Evolutionary conservation across 768 basidiomycete species (phyloP), one percentile per base, ranked within the genome.

Genomic region (Postia placenta): DNA sequence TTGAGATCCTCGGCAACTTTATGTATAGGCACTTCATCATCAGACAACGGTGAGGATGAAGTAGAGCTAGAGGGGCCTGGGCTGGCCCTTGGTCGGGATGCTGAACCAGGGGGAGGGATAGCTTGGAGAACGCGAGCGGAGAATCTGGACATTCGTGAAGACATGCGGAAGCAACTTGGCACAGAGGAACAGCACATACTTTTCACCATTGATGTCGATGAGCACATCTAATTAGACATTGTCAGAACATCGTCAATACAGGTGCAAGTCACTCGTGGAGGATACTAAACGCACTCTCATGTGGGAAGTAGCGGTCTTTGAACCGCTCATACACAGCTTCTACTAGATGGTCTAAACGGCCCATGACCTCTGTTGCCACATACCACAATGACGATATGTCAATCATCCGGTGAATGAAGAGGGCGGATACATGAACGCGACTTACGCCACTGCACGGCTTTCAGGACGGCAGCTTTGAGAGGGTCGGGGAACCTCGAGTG

Each of bases 401-500:
- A 24, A 47, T 42, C 37, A 48, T 28, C n/a, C 22, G 30, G 26
- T 27, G 28, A n/a, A 30, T 46, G 54, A 58, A 60, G 7, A 33
- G 15, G 9, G 15, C 30, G 30, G 9, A 33, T 7, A 7, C 7
- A 7, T 33, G 30, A 33, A 33, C 43, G 50, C 63, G 39, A 85
- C 94, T 57, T 67, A 98, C 95, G 94, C 84, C 92, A 98, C 75
- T 99, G 96, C 50, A 96, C 92, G 17, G 90, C 85, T 59, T 78
- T 85, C 56, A 99, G 83, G 45, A 98, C 83, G 41, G 92, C 85
- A 50, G 87, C 80, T 67, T 98, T 98, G 59, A 99, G 82, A 52
- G 84, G 83, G 64, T 92, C 86, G 14, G 95, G 91, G 69, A 99
- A 97, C 60, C 91, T 78, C 38, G 86, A 79, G 64, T 98, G 92